Evolutionary conservation across 768 basidiomycete genomes (phyloP), one percentile per base, ranked within the genome.

Genomic region (Lactarius indigo): DNA sequence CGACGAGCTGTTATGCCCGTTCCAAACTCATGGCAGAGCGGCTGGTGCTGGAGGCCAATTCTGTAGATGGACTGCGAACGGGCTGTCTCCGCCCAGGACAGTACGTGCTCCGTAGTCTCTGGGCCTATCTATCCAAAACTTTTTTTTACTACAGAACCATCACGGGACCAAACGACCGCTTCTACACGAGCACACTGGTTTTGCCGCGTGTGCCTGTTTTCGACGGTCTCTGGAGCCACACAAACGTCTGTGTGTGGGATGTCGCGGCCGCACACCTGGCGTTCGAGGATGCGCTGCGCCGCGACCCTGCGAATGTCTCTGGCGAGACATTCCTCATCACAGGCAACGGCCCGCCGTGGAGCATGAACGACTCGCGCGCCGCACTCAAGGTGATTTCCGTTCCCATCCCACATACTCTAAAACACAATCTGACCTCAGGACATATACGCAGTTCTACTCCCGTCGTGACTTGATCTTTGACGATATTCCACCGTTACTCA

Each of bases 1-100:
- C 77, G 0, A 69, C 81, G 33, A 83, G 82, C 70, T 81, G 81
- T 30, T 88, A 88, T 72, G 82, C 83, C 70, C 77, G 79, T 47
- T 84, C 85, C 50, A 87, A 87, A 73, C 79, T 80, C 12, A 70
- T 79, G 61, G 85, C 84, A 1, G 85, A 87, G 73, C 76, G 79
- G 71, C 74, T 85, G 42, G 83, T 87, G 6, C 73, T 83, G n/a
- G 76, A 75, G 0, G 84, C 85, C n/a, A 85, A 86, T 71, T 79
- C 78, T 5, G 73, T 78, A 59, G 76, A 76, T 5, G 79, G 79
- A 10, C 73, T 87, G 13, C 73, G 78, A 58, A 86, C 86, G 3
- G 84, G 75, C 1, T 73, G 76, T 28, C 59, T 79, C 44, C 74
- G 76, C 18, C 78, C 78, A 5, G 76, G 75, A 47, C 73, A 70